Evolutionary conservation across 2,329 filamentous ascomycete species (phyloP).

Genomic region (Trichoderma endophyticum): DNA sequence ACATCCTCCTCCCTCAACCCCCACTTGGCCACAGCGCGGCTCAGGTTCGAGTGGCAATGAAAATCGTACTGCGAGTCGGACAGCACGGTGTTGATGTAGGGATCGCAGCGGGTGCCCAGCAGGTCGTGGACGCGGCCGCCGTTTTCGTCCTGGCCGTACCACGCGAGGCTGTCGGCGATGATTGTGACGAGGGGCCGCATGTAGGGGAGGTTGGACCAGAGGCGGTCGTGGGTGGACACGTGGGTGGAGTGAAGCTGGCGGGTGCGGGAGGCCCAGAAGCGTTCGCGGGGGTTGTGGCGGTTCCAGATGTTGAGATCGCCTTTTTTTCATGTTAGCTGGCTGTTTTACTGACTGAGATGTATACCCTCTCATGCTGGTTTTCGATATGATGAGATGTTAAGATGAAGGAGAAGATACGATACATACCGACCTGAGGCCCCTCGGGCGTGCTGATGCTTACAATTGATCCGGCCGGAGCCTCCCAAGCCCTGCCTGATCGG

Average conservation of each 20-base stretch:
- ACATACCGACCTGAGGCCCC: constrained; percentile 68
- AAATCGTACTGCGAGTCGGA: constrained; percentile 70
- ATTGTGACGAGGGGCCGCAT: constrained; percentile 73
- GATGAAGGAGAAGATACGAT: neutral
- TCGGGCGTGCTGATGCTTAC: constrained; percentile 71
- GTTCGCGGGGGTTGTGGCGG: constrained; percentile 69
- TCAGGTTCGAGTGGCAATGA: constrained; percentile 81
- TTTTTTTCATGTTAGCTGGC: constrained; percentile 17
- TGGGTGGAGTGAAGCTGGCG: constrained; percentile 76
- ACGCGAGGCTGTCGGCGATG: constrained; percentile 60
- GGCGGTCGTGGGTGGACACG: constrained; percentile 65
- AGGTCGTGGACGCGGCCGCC: constrained; percentile 73
- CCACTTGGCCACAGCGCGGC: constrained; percentile 65
- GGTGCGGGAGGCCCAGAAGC: constrained; percentile 78
- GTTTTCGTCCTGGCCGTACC: constrained; percentile 59
- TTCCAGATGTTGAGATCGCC: constrained; percentile 85
- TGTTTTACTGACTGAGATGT: neutral
- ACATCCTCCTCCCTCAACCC: constrained; percentile 71
- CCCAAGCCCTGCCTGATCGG: constrained; percentile 71
- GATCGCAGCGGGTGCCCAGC: constrained; percentile 78
- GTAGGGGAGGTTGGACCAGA: constrained; percentile 77
- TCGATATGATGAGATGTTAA: neutral
- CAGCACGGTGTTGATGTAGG: constrained; percentile 75
- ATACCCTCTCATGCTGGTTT: neutral
- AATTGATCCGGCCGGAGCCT: constrained; percentile 64